Conservation (phyloP, 257 asterid species). For the Thymus mandschuricus region DNA sequence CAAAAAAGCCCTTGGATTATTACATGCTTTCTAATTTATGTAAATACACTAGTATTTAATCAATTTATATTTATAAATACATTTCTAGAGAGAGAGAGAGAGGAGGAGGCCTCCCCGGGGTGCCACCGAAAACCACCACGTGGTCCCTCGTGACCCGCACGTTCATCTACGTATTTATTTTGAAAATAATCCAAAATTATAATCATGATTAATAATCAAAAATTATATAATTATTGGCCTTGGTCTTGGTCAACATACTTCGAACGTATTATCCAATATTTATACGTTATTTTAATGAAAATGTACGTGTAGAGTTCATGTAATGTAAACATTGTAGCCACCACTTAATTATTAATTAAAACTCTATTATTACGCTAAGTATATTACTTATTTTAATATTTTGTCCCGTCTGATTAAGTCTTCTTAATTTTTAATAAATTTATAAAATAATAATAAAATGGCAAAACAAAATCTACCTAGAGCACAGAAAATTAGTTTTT, state of each 20-base stretch:
- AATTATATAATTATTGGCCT: not conserved
- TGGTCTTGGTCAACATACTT: constrained; percentile 15
- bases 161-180: constrained; percentile 29
- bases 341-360: not conserved
- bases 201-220: not conserved
- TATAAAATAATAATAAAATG: too few relatives aligned
- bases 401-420: too few relatives aligned
- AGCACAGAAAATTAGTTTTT: too few relatives aligned
- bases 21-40: not conserved
- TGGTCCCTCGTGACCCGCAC: constrained; percentile 46
- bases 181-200: not conserved
- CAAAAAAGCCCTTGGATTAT: constrained; percentile 19
- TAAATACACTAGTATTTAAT: too few relatives aligned
- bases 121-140: constrained; percentile 31
- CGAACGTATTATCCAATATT: not conserved
- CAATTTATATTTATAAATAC: too few relatives aligned
- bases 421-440: too few relatives aligned
- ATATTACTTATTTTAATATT: too few relatives aligned
- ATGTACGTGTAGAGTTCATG: not conserved
- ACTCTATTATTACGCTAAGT: not conserved
- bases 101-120: constrained; percentile 18
- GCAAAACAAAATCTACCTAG: too few relatives aligned
- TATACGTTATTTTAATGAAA: not conserved
- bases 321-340: not conserved
- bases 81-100: not conserved